Evolutionary conservation across 2,329 filamentous ascomycete genomes (phyloP).

Genomic region (Sporothrix pseudoabietina): DNA sequence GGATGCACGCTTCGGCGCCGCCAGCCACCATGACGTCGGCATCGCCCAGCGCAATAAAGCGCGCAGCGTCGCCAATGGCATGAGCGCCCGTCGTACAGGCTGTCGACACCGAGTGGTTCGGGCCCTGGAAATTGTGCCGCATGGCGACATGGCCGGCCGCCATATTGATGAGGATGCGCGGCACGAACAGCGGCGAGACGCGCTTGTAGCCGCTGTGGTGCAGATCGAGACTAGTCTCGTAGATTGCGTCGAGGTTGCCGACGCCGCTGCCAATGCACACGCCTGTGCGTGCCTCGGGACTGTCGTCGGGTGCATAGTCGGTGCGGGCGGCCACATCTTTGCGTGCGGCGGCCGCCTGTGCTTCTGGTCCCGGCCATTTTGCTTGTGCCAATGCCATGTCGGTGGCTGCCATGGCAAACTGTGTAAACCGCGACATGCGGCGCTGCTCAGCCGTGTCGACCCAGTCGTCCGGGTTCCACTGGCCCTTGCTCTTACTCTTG

Average conservation of each 20-base stretch:
- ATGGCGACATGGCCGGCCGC: constrained; percentile 95
- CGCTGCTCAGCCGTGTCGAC: constrained; percentile 59
- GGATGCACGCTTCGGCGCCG: constrained; percentile 91
- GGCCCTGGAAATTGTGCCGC: constrained; percentile 84
- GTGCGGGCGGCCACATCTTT: constrained; percentile 1
- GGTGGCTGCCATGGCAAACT: constrained; percentile 85
- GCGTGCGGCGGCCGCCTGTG: not conserved
- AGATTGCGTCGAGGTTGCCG: constrained; percentile 89
- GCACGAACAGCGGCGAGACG: constrained; percentile 91
- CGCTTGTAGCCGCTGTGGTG: constrained; percentile 81
- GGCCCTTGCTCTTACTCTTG: constrained; percentile 44
- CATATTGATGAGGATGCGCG: constrained; percentile 89
- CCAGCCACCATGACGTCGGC: constrained; percentile 97
- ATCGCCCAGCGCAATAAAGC: constrained; percentile 88
- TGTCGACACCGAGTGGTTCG: constrained; percentile 90
- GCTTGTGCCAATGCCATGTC: constrained; percentile 85
- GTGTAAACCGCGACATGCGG: constrained; percentile 86
- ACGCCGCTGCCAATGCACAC: constrained; percentile 95
- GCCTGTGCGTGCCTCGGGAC: constrained; percentile 75
- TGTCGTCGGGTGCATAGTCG: constrained; percentile 36
- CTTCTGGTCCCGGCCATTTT: constrained; percentile 61
- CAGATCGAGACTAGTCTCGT: constrained; percentile 77
- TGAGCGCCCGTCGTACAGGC: constrained; percentile 96
- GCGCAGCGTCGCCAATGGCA: constrained; percentile 89
- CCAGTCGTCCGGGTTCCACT: constrained; percentile 59